Evolutionary conservation across 805 yeast species (phyloP).

Genomic region (Trichomonascus vanleenenianus): DNA sequence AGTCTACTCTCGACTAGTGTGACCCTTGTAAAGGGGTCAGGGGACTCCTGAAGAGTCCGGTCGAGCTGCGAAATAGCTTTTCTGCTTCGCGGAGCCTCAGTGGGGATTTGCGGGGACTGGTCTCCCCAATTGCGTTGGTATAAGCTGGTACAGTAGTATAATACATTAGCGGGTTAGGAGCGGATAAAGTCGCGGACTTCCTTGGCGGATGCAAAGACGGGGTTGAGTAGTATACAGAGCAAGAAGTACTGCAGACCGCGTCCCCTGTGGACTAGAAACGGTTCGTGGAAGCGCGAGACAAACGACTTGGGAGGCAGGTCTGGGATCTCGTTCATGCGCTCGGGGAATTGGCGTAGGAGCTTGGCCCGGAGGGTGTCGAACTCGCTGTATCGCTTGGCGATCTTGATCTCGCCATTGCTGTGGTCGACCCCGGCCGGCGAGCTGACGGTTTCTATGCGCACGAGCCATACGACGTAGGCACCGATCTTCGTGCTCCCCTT

Average conservation of each 20-base stretch:
- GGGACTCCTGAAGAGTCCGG: no score
- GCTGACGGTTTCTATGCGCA: constrained; percentile 30
- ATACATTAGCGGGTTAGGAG: no score
- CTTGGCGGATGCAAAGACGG: constrained; percentile 25
- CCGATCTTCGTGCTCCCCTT: constrained; percentile 30
- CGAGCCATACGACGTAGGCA: constrained; percentile 38
- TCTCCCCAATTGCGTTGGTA: no score
- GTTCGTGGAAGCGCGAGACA: constrained; percentile 24
- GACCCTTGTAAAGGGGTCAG: no score
- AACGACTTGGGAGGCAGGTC: constrained; percentile 39
- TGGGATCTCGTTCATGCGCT: constrained; percentile 33
- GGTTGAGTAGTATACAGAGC: constrained; percentile 38
- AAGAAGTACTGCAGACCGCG: constrained; percentile 39
- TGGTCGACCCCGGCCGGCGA: constrained; percentile 36
- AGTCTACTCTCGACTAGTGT: no score
- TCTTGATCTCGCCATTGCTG: constrained; percentile 33
- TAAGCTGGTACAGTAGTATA: no score
- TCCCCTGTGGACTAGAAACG: constrained; percentile 33
- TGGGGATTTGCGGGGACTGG: no score
- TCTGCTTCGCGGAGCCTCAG: no score
- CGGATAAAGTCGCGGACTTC: constrained; percentile 28
- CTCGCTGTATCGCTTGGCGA: constrained; percentile 60
- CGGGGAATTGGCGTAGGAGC: constrained; percentile 34
- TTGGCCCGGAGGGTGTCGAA: constrained; percentile 41
- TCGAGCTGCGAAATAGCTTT: no score